phyloP scores from a whole-genome alignment of 2,329 filamentous ascomycete species.

The Venturiaceae sp. region DNA sequence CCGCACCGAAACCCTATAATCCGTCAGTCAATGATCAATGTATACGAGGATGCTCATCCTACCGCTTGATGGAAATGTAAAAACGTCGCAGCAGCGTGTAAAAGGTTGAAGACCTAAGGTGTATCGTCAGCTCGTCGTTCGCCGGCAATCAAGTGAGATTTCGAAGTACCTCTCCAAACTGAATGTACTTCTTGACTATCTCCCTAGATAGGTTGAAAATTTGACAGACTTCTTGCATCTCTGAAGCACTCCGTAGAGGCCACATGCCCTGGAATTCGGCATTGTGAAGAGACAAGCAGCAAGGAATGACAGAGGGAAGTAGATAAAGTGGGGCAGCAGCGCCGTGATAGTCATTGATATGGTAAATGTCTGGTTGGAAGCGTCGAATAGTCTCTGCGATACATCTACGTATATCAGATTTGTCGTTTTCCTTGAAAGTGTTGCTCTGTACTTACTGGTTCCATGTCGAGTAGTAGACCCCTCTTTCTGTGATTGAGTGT shows the following conservation, averaged over 20 bases:
- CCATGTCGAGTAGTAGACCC: constrained; percentile 61
- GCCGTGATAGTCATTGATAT: constrained; percentile 56
- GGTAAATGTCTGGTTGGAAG: constrained; percentile 55
- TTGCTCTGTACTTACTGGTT: no score
- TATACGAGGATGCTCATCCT: neutral
- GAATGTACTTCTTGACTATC: constrained; percentile 50
- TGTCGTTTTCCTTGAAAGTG: no score
- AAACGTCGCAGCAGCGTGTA: constrained; percentile 58
- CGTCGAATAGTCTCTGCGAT: constrained; percentile 54
- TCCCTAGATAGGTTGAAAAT: constrained; percentile 53
- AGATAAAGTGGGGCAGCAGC: constrained; percentile 55
- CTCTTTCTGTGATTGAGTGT: no score
- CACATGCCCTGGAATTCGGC: constrained; percentile 61
- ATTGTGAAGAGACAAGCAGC: constrained; percentile 57
- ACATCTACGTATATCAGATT: no score
- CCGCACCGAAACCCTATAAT: constrained; percentile 52
- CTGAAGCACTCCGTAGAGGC: constrained; percentile 54
- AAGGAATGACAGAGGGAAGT: constrained; percentile 51
- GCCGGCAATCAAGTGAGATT: no score
- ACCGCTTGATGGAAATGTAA: constrained; percentile 49
- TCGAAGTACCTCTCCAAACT: constrained; percentile 60
- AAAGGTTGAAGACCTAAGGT: constrained; percentile 60
- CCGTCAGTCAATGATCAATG: neutral
- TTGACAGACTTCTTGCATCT: constrained; percentile 52
- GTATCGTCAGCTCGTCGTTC: no score